phyloP scores from a whole-genome alignment of 2,329 filamentous ascomycete species.

The Phymatotrichopsis omnivora region DNA sequence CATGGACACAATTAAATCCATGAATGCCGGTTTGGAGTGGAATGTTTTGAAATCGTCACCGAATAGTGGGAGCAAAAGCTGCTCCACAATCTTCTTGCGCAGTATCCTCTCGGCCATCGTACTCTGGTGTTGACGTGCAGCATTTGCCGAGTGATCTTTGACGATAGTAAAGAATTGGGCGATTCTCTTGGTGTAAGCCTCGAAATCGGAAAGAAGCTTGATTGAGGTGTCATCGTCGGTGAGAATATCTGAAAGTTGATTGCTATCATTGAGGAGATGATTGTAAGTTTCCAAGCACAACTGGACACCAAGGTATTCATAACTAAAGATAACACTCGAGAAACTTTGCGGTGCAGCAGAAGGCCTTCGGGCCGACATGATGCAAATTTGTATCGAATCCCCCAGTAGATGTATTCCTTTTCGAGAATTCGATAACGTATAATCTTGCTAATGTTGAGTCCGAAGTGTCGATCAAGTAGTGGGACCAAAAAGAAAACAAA shows the following conservation, averaged over 20 bases:
- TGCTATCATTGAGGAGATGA: constrained; percentile 13
- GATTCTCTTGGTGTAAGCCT: constrained; percentile 15
- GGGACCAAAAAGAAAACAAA: no score
- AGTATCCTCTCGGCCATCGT: no score
- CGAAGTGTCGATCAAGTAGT: no score
- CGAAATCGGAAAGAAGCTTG: constrained; percentile 14
- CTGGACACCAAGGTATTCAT: constrained; percentile 5
- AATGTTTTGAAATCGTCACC: constrained; percentile 11
- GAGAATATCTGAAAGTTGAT: constrained; percentile 6
- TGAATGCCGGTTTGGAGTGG: constrained; percentile 4
- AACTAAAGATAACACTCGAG: constrained; percentile 13
- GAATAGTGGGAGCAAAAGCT: constrained; percentile 11
- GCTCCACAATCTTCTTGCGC: no score
- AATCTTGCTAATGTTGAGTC: no score
- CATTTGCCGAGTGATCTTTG: not conserved
- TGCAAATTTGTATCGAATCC: no score
- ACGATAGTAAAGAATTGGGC: constrained; percentile 8
- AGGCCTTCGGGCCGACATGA: no score
- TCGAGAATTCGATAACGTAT: no score
- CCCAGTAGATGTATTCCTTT: no score
- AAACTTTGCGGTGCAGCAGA: no score
- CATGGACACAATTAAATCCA: constrained; percentile 3
- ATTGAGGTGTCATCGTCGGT: constrained; percentile 10
- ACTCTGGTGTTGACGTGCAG: no score
- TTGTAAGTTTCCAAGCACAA: constrained; percentile 11